Evolutionary conservation across 2,329 filamentous ascomycete genomes (phyloP).

Genomic region (Colletotrichum sp.): DNA sequence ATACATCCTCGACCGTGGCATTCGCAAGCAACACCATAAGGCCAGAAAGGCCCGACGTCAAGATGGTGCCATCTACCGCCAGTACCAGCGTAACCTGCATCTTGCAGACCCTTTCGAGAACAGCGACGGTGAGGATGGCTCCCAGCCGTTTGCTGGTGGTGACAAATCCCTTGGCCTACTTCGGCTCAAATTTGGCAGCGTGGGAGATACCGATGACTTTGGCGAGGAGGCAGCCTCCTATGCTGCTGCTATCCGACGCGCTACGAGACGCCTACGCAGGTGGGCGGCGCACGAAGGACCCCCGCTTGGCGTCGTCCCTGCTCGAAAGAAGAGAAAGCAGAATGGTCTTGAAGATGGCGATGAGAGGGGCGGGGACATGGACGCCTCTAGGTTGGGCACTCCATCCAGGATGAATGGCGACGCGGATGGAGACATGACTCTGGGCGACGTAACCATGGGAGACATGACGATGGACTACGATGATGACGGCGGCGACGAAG

Average conservation of each 20-base stretch:
- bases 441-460: conserved; percentile 38
- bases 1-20: conserved; percentile 77
- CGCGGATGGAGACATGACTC: conserved; percentile 43
- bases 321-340: conserved; percentile 45
- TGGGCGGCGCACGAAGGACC: conserved; percentile 64
- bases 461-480: conserved; percentile 57
- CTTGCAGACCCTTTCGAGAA: conserved; percentile 63
- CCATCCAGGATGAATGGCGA: conserved; percentile 33
- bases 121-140: conserved; percentile 63
- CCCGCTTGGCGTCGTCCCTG: conserved; percentile 50
- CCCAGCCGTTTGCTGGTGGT: conserved; percentile 31
- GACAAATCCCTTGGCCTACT: conserved; percentile 44
- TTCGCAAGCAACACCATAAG: conserved; percentile 69
- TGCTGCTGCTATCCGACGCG: conserved; percentile 68
- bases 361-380: conserved; percentile 27
- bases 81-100: conserved; percentile 66
- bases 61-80: conserved; percentile 71
- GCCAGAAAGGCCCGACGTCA: conserved; percentile 65
- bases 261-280: conserved; percentile 68
- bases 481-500: conserved; percentile 37
- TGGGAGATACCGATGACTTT: conserved; percentile 75
- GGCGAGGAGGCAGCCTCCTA: conserved; percentile 76
- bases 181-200: conserved; percentile 64
- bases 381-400: conserved; percentile 21
- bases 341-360: conserved; percentile 18